Evolutionary conservation across 345 rosid genomes (phyloP), one percentile per base, ranked within the genome.

Genomic region (Firmiana major): DNA sequence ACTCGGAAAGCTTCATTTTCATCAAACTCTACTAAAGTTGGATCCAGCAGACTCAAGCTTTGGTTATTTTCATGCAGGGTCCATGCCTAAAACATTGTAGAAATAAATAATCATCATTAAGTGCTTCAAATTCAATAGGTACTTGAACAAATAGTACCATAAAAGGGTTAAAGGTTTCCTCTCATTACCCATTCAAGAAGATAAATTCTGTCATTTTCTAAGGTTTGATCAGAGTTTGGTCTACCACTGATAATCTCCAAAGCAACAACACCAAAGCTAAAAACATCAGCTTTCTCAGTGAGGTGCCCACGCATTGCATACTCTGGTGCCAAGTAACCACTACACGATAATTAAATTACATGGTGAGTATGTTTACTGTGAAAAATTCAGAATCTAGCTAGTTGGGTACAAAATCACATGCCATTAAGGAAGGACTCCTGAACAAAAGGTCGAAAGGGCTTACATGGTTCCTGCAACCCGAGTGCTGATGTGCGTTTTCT

Each of bases 251-350:
- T 63, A 19, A 88, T 60, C 77, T 92, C 92, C 43, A 92, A 71
- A 46, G 86, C 89, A 63, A 92, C 88, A 45, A 90, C 83, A 46
- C 93, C 93, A 75, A 89, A 92, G 12, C 86, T 90, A 70, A 89
- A 90, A 75, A 89, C 92, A 79, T 89, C 92, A 4, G 87, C 85
- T 82, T 92, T 92, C 80, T 92, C 94, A 0, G 89, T 89, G 0
- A 89, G 93, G 65, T 86, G 93, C 54, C 93, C 90, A 21, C 84
- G 89, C 93, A 92, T 89, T 10, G 91, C 97, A 77, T 90, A 90
- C 80, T 90, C 92, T 5, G 95, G 97, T 9, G 94, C 87, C n/a
- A 92, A 88, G 75, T 89, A 92, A 24, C 94, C 97, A 24, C 88
- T 83, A 21, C 71, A 66, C 1, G 34, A 22, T 42, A 66, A 43